Base-by-base conservation (phyloP, 2,329 filamentous ascomycete species). In the Zasmidium citrigriseum region DNA sequence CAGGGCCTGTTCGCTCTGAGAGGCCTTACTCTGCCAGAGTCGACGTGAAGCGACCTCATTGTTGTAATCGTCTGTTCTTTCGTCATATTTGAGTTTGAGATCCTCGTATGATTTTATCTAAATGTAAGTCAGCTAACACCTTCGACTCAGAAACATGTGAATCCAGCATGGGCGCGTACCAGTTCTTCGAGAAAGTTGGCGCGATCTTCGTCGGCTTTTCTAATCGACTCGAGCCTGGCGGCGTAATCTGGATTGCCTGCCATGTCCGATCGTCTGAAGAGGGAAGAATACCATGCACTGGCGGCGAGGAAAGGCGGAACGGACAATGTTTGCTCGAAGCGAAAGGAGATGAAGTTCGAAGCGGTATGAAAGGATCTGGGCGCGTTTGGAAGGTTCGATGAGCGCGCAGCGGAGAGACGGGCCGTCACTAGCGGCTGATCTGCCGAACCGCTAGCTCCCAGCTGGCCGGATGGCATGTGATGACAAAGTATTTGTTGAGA, bases 41-140 rank as follows among this genome's bases (percentile, higher is more conserved):
- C 73, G 67, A 29, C 73, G 65, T 9, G 69, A 69, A 45, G 70
- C 67, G 4, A 73, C 64, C 61, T 75, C 74, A 59, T 75, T 75
- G 24, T 70, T 68, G 27, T 69, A 72, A 59, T 75, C 72, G 64
- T 68, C 70, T 48, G 69, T 54, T 64, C 60, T 70, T 67, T 74
- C 69, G 11, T 68, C 62, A 58, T 70, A 70, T 55, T 67, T 65
- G 18, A 57, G n/a, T 55, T 75, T 66, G n/a, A 75, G 61, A 24
- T 70, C 61, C 46, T 72, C 67, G 53, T 70, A 72, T 16, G 68
- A 65, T 21, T 65, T 57, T 34, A 75, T 54, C n/a, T n/a, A n/a
- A n/a, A n/a, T n/a, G n/a, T n/a, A n/a, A n/a, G n/a, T n/a, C n/a
- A n/a, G n/a, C n/a, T n/a, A n/a, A n/a, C n/a, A n/a, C n/a, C n/a